phyloP scores from a whole-genome alignment of 345 rosid genomes.

The Geranium rotundifolium region DNA sequence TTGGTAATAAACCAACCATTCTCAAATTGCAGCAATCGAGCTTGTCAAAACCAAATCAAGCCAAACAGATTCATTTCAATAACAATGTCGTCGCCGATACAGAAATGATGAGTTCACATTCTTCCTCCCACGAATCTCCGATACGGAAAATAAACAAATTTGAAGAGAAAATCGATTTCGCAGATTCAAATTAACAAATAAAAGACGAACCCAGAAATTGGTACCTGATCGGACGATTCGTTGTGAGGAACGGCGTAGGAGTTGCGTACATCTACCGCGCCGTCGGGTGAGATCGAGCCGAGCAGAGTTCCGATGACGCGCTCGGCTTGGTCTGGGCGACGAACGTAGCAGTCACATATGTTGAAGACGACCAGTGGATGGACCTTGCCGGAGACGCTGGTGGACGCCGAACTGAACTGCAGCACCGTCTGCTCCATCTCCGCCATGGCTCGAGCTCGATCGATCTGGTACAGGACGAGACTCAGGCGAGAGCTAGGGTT shows the following conservation, averaged over 20 bases:
- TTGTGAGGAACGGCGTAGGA: constrained; percentile 97
- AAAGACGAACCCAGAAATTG: neutral
- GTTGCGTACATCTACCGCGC: constrained; percentile 87
- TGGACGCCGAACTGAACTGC: constrained; percentile 34
- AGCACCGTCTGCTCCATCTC: constrained; percentile 56
- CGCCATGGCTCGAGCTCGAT: constrained; percentile 35
- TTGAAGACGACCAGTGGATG: constrained; percentile 88
- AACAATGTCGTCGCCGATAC: neutral
- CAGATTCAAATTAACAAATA: neutral
- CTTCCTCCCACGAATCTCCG: neutral
- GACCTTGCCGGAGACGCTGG: constrained; percentile 48
- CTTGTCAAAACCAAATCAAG: no score
- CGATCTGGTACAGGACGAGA: neutral
- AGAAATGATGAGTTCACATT: no score
- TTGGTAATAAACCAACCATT: no score
- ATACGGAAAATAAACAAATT: neutral
- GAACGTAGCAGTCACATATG: constrained; percentile 85
- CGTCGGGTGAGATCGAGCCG: constrained; percentile 75
- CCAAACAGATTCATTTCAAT: neutral
- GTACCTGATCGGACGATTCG: constrained; percentile 80
- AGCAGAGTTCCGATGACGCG: constrained; percentile 96
- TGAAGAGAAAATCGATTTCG: neutral
- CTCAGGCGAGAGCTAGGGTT: neutral
- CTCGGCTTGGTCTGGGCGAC: constrained; percentile 89
- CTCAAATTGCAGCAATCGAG: neutral